A percentile compares a stretch with the other conserved stretches of the same genome.
These are phyloP conservation scores for Peniophora sp. DNA, from an alignment of 1,284 basidiomycete genomes.

Conservation along the genomic window DNA sequence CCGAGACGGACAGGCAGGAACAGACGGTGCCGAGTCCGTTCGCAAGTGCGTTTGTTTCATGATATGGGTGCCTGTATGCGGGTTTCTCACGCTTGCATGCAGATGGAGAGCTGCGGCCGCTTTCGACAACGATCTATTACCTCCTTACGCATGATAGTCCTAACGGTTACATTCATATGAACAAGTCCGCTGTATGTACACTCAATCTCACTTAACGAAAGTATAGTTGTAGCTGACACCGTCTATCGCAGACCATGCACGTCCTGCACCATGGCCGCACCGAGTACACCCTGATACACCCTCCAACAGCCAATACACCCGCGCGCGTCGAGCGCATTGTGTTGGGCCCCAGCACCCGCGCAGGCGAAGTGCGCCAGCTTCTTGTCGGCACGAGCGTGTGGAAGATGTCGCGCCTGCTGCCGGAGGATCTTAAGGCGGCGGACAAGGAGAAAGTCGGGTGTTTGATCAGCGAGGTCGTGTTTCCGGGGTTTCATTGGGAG, in stretches of 20 bases:
- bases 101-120: conserved; percentile 22
- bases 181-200: conserved; percentile 34
- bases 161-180: conserved; percentile 36
- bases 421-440: conserved; percentile 24
- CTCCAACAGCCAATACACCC: conserved; percentile 13
- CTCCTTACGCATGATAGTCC: conserved; percentile 32
- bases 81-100: background rate
- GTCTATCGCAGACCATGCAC: conserved; percentile 36
- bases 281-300: conserved; percentile 37
- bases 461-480: conserved; percentile 41
- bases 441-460: conserved; percentile 22
- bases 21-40: conserved; percentile 29
- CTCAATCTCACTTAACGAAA: background rate
- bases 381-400: conserved; percentile 39
- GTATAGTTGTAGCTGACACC: background rate
- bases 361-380: conserved; percentile 35
- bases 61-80: background rate
- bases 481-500: conserved; percentile 40
- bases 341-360: conserved; percentile 30
- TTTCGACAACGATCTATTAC: conserved; percentile 39
- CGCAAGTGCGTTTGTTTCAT: conserved; percentile 20
- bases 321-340: conserved; percentile 12
- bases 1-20: conserved; percentile 28
- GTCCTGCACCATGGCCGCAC: conserved; percentile 39
- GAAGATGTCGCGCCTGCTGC: conserved; percentile 39